These are phyloP conservation scores for Dothideomycetidae sp. DNA, from an alignment of 2,329 filamentous ascomycete genomes.

Conservation along the genomic window DNA sequence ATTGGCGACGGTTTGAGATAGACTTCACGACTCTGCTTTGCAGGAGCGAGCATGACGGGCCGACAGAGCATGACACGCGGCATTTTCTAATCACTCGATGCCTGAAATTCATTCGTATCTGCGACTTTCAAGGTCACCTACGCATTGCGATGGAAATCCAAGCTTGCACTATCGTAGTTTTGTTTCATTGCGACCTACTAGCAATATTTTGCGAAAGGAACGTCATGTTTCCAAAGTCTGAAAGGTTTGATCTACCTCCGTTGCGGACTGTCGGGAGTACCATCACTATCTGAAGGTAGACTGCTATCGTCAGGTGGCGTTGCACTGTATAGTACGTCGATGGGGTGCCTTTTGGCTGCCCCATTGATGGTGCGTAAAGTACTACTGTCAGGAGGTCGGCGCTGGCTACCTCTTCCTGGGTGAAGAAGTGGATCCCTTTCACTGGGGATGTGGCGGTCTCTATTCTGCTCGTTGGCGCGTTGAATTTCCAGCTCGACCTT, in stretches of 20 bases:
- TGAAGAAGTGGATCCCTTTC: constrained; percentile 1
- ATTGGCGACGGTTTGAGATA: too few relatives aligned
- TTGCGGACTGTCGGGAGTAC: not conserved
- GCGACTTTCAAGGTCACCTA: not conserved
- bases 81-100: not conserved
- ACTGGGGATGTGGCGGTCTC: not conserved
- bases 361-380: constrained; percentile 2
- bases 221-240: not conserved
- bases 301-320: not conserved
- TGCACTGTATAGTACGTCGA: not conserved
- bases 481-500: not conserved
- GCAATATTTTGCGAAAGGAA: not conserved
- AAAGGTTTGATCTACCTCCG: not conserved
- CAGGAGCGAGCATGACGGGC: too few relatives aligned
- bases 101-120: not conserved
- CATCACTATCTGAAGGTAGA: not conserved
- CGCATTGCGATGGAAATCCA: not conserved
- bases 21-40: too few relatives aligned
- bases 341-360: not conserved
- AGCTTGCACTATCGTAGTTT: not conserved
- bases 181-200: not conserved
- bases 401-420: not conserved
- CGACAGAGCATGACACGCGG: not conserved
- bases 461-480: not conserved
- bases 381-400: not conserved